phyloP scores from a whole-genome alignment of 1,284 basidiomycete species.

The Boletus holoroseus region DNA sequence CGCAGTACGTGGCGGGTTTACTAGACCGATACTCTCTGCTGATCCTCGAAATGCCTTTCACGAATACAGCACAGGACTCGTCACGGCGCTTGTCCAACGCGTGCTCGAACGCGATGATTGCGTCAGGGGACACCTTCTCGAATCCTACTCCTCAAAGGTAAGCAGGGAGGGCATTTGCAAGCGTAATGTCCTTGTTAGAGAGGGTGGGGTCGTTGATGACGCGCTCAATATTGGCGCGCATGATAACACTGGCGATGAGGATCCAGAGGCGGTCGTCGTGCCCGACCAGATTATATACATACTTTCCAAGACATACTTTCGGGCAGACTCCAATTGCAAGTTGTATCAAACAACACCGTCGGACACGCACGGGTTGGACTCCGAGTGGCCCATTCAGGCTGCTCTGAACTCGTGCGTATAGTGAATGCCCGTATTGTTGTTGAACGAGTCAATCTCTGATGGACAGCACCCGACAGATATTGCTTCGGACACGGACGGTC shows the following conservation, averaged over 20 bases:
- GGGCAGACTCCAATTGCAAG: conserved; percentile 12
- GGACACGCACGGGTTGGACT: conserved; percentile 1
- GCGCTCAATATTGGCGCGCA: too few relatives aligned
- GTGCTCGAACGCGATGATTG: conserved; percentile 11
- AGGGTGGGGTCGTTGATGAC: conserved; percentile 9
- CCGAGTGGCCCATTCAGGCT: conserved; percentile 6
- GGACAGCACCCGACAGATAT: neutral
- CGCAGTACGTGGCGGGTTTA: too few relatives aligned
- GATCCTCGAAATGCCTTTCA: too few relatives aligned
- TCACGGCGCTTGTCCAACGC: too few relatives aligned
- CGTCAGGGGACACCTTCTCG: conserved; percentile 5
- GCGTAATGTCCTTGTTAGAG: conserved; percentile 7
- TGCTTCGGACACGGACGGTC: neutral
- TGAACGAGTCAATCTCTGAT: neutral
- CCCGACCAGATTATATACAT: too few relatives aligned
- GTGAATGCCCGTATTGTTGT: neutral
- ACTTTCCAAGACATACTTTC: neutral
- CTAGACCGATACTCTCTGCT: too few relatives aligned
- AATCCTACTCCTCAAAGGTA: conserved; percentile 13
- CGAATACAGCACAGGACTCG: too few relatives aligned
- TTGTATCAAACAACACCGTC: neutral
- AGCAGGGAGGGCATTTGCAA: conserved; percentile 8
- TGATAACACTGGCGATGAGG: neutral
- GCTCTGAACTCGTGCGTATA: neutral
- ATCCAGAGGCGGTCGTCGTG: neutral